A percentile compares a stretch with the other conserved stretches of the same genome.
phyloP scores from a whole-genome alignment of 1,139 yeast genomes.

The Saccharomycopsis phalli region DNA sequence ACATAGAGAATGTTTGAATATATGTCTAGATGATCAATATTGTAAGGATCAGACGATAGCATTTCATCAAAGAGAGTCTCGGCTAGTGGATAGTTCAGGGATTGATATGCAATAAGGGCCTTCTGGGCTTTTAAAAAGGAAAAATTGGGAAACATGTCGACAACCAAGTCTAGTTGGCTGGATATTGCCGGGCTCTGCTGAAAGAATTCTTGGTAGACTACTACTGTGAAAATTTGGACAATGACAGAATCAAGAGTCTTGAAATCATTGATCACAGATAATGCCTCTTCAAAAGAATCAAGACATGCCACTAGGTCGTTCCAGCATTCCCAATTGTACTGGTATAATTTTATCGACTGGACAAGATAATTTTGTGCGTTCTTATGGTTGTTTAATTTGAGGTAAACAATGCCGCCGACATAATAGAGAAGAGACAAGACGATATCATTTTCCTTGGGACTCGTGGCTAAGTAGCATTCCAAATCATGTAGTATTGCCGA shows the following conservation, averaged over 20 bases:
- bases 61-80: slow-evolving; percentile 73
- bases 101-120: slow-evolving; percentile 74
- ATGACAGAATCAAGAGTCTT: slow-evolving; percentile 31
- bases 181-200: slow-evolving; percentile 51
- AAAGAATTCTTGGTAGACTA: slow-evolving; percentile 70
- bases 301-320: slow-evolving; percentile 65
- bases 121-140: slow-evolving; percentile 69
- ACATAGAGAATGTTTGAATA: slow-evolving; percentile 92
- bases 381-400: slow-evolving; percentile 49
- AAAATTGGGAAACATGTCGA: slow-evolving; percentile 57
- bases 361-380: slow-evolving; percentile 54
- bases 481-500: slow-evolving; percentile 25
- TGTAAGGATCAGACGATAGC: slow-evolving; percentile 67
- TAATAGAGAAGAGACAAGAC: slow-evolving; percentile 44
- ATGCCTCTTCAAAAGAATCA: slow-evolving; percentile 54
- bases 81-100: slow-evolving; percentile 71
- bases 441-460: slow-evolving; percentile 10
- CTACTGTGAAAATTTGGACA: slow-evolving; percentile 62
- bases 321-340: slow-evolving; percentile 96
- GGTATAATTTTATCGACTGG: slow-evolving; percentile 53
- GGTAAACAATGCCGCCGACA: slow-evolving; percentile 55
- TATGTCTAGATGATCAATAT: slow-evolving; percentile 84
- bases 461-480: slow-evolving; percentile 9
- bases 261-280: slow-evolving; percentile 36
- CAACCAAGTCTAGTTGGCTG: slow-evolving; percentile 39